These are phyloP conservation scores for Tausonia pullulans DNA, from an alignment of 1,284 basidiomycete genomes.

Conservation along the genomic window DNA sequence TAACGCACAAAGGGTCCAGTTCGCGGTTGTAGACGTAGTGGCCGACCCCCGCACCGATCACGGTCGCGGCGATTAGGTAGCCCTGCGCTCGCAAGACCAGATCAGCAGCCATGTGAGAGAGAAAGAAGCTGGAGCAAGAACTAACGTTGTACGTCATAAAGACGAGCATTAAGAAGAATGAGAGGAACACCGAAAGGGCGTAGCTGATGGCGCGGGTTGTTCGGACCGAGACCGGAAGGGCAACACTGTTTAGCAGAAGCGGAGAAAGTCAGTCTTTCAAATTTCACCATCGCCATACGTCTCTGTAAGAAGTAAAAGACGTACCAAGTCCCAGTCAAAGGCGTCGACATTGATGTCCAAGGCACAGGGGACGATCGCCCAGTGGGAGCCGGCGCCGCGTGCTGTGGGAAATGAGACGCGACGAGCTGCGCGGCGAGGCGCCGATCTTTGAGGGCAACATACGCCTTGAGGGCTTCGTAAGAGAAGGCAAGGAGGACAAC, in stretches of 20 bases:
- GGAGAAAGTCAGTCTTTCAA: constrained; percentile 23
- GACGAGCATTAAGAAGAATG: constrained; percentile 76
- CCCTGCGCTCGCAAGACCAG: constrained; percentile 40
- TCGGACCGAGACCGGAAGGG: constrained; percentile 32
- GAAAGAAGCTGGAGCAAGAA: constrained; percentile 7
- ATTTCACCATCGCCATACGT: no score
- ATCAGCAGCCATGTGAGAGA: background rate
- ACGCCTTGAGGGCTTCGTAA: constrained; percentile 38
- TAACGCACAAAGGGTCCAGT: constrained; percentile 39
- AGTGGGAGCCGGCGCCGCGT: no score
- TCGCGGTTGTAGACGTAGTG: constrained; percentile 56
- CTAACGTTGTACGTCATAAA: constrained; percentile 78
- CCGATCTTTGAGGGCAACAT: constrained; percentile 22
- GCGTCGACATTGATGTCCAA: no score
- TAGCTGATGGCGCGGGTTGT: constrained; percentile 52
- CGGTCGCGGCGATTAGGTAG: constrained; percentile 61
- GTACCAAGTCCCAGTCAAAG: no score
- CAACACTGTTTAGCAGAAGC: constrained; percentile 15
- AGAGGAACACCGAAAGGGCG: constrained; percentile 54
- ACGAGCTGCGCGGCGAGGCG: constrained; percentile 9
- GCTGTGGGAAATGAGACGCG: background rate
- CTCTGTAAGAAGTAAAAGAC: no score
- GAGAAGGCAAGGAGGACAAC: constrained; percentile 47
- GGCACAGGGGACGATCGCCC: no score
- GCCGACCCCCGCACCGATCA: constrained; percentile 56